Percentiles rank a stretch among this genome's conserved stretches.
These are phyloP conservation scores for Geosmithia putterillii DNA, from an alignment of 2,329 filamentous ascomycete genomes.

Conservation along the genomic window DNA sequence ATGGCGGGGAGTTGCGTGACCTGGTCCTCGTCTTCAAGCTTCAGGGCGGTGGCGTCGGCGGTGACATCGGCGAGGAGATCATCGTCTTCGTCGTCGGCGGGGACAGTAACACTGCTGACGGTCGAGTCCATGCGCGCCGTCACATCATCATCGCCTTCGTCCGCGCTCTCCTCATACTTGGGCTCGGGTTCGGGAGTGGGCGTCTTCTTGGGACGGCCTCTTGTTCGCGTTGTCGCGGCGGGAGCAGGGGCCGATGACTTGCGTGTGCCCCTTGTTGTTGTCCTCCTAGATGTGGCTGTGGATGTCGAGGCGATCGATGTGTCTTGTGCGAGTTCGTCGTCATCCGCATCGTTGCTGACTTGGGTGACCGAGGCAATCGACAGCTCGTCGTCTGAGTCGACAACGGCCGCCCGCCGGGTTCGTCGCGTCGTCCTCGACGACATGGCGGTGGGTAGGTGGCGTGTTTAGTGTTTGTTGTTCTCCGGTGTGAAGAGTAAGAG, in stretches of 20 bases:
- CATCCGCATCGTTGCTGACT: constrained; percentile 49
- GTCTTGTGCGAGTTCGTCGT: constrained; percentile 74
- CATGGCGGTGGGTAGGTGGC: constrained; percentile 11
- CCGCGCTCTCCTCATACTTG: background rate
- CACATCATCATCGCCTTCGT: constrained; percentile 8
- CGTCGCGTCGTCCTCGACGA: constrained; percentile 26
- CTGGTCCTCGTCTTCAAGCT: constrained; percentile 10
- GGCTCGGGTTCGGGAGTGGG: constrained; percentile 12
- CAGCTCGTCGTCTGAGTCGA: constrained; percentile 68
- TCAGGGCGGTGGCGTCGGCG: constrained; percentile 3
- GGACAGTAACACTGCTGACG: background rate
- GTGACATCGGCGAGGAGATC: background rate
- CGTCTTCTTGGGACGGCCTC: constrained; percentile 29
- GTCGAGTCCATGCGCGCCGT: background rate
- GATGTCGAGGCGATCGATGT: constrained; percentile 9
- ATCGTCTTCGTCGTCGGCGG: background rate
- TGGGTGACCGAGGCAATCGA: constrained; percentile 29
- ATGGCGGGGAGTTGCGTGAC: constrained; percentile 30
- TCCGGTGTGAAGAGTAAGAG: background rate
- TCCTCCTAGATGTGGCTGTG: constrained; percentile 11
- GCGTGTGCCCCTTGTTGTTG: constrained; percentile 22
- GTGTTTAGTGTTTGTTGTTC: background rate
- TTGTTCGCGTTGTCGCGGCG: constrained; percentile 12
- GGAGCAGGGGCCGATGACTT: constrained; percentile 33
- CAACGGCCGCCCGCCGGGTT: constrained; percentile 58